Percentiles rank a stretch among this genome's conserved stretches.
Evolutionary conservation across 345 rosid genomes (phyloP).

Genomic region (Hypericum perforatum): DNA sequence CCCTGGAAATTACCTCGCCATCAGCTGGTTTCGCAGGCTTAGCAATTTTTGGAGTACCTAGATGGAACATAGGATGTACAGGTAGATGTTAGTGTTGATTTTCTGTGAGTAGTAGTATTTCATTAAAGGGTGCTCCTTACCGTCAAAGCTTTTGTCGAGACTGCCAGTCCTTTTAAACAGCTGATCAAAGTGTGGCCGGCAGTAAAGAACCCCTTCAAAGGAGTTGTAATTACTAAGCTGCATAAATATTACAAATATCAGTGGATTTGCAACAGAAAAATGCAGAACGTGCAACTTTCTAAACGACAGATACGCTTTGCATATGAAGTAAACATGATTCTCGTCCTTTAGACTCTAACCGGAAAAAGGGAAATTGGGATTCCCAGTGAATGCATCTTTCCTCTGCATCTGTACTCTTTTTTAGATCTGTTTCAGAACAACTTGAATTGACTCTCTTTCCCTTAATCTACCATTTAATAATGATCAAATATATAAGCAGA

Average conservation of each 20-base stretch:
- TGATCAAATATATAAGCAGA: too few relatives aligned
- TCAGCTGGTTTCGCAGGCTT: conserved; percentile 71
- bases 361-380: too few relatives aligned
- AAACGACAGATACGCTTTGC: background rate
- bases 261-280: background rate
- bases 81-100: conserved; percentile 8
- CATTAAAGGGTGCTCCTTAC: conserved; percentile 18
- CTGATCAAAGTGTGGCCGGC: conserved; percentile 98
- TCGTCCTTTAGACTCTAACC: too few relatives aligned
- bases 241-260: conserved; percentile 14
- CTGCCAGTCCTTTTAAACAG: conserved; percentile 94
- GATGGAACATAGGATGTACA: conserved; percentile 12
- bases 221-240: conserved; percentile 98
- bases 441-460: too few relatives aligned
- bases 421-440: too few relatives aligned
- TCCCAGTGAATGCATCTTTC: too few relatives aligned
- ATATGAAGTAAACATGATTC: too few relatives aligned
- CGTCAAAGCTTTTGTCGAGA: conserved; percentile 96
- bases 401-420: too few relatives aligned
- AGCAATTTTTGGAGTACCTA: conserved; percentile 84
- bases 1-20: conserved; percentile 49
- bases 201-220: conserved; percentile 91
- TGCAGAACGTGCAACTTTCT: background rate
- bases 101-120: too few relatives aligned
- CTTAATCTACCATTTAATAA: too few relatives aligned